Evolutionary conservation across 192 early-diverging fungal species (phyloP), one percentile per base, ranked within the genome.

Genomic region (Coemansia sp.): DNA sequence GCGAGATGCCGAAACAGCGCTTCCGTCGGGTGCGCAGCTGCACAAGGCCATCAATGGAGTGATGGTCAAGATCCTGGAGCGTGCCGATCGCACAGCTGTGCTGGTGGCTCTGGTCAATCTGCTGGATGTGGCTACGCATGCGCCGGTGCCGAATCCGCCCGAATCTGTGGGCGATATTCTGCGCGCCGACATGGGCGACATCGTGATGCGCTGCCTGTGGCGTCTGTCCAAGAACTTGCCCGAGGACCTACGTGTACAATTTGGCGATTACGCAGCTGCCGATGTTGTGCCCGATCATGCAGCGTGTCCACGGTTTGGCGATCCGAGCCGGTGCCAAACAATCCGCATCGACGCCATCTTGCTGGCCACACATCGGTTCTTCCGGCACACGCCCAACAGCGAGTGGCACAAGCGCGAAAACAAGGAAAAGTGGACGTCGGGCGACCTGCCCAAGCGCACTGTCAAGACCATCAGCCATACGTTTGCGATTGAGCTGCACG

Each of bases 131-230:
- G 84, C 41, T 72, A 85, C 54, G 83, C 83, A 39, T 75, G 90
- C 23, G 71, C 80, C 32, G 60, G 86, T 24, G 70, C 89, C 64
- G 64, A 84, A 58, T 63, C 82, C 50, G 59, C 86, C 59, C 70
- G 85, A 22, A 68, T 86, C 64, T 53, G 84, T 57, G 52, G 72
- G 2, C 12, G 69, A 80, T 0, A 67, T 83, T 15, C 75, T 91
- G 65, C 83, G 86, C 22, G 91, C 91, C 17, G 65, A 66, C 67
- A 90, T 90, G 68, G 91, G 88, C 27, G 94, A 98, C 68, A 73
- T 97, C 32, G 87, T 92, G 15, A 94, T 97, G 92, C 95, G 94
- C 73, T 99, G 97, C 58, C 64, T 99, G 47, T 99, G 97, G 97
- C 94, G 96, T 57, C 69, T 97, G 32, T 90, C 95, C 24, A 98